These are phyloP conservation scores for Prunus kanzakura DNA, from an alignment of 306 rosid species.

Conservation along the genomic window DNA sequence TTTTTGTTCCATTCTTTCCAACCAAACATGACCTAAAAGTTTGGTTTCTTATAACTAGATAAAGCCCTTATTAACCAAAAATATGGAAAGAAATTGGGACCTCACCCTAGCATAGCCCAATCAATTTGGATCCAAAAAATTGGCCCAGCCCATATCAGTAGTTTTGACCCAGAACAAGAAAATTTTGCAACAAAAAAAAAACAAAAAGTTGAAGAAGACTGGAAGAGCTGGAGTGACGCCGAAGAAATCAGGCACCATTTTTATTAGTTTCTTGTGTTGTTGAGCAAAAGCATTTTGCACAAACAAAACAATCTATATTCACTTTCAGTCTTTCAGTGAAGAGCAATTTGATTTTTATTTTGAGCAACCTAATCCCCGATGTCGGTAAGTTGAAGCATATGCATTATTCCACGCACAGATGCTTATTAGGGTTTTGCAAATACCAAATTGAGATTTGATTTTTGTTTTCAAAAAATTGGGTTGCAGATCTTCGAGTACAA, in stretches of 20 bases:
- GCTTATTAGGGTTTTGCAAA: background rate
- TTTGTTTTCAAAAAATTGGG: background rate
- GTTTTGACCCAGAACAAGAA: background rate
- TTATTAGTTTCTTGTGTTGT: background rate
- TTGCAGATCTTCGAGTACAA: conserved; percentile 88
- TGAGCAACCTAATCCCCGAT: conserved; percentile 1
- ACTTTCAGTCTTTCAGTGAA: conserved; percentile 1
- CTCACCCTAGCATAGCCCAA: background rate
- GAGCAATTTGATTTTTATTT: background rate
- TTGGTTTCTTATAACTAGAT: too few species aligned
- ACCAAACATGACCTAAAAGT: too few species aligned
- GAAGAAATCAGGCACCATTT: conserved; percentile 6
- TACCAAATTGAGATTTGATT: background rate
- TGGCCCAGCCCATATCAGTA: background rate
- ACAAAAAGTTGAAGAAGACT: background rate
- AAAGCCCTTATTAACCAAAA: too few species aligned
- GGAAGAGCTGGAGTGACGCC: conserved; percentile 11
- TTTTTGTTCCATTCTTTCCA: too few species aligned
- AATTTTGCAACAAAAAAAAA: background rate
- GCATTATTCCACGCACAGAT: background rate
- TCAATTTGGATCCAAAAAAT: background rate
- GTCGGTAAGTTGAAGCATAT: conserved; percentile 26
- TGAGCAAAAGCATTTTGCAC: background rate
- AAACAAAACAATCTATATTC: conserved; percentile 5
- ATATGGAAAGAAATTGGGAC: background rate